Evolutionary conservation across 2,329 filamentous ascomycete species (phyloP), one percentile per base, ranked within the genome.

Genomic region (Botryotinia convoluta): DNA sequence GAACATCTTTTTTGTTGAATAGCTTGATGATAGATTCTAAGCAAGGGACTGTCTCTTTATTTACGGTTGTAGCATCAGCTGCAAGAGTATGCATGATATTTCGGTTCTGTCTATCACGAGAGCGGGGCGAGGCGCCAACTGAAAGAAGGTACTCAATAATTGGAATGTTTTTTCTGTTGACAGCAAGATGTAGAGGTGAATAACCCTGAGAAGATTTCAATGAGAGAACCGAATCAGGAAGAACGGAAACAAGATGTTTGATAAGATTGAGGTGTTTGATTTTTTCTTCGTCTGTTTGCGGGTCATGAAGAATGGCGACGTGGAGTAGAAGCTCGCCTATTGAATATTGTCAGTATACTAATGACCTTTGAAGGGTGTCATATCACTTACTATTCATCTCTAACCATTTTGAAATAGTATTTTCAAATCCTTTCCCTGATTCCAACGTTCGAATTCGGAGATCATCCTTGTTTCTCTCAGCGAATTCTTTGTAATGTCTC

Each of bases 121-220:
- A 83, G 1, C 88, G 88, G 79, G 93, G 90, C 78, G 96, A 89
- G 3, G 92, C 92, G 4, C 92, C 92, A 39, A 87, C 88, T 1
- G 86, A 83, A 69, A 95, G 85, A 51, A 97, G 85, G 0, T 89
- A 83, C 77, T 88, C 87, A 26, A 87, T 87, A 32, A 87, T 2
- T 88, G 83, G 26, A 85, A 77, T 32, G 87, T 86, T 18, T 87
- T 86, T 4, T 88, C 63, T 82, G 3, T 84, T 82, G 75, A 90
- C 91, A 2, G 93, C 92, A 16, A 93, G 80, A 72, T 90, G 86
- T 1, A 97, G 84, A 2, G 93, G 93, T 0, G 92, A 95, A 69
- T 87, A 83, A 0, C 89, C 89, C 12, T 83, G 79, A 1, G 84
- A 81, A 1, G 86, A 88, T 78, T 89, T 92, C 68, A 86, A 84